Percentiles rank a stretch among this genome's conserved stretches.
phyloP scores from a whole-genome alignment of 345 rosid genomes.

The Eucalyptus curtisii region DNA sequence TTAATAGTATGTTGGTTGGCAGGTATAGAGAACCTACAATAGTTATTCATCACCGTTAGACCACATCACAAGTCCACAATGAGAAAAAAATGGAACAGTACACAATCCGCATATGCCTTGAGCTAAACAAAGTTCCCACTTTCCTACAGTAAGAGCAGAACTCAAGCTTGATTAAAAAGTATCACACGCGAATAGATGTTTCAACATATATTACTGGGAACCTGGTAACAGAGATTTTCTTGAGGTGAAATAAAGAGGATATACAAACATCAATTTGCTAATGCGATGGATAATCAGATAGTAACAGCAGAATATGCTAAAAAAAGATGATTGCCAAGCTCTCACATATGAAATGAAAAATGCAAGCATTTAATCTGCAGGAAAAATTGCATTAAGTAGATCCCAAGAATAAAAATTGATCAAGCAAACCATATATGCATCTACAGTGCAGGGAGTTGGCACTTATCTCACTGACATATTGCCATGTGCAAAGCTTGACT shows the following conservation, averaged over 20 bases:
- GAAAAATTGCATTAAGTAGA: background rate
- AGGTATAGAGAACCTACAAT: slow-evolving; percentile 83
- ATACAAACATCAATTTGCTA: background rate
- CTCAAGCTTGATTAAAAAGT: background rate
- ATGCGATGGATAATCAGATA: background rate
- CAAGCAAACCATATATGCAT: background rate
- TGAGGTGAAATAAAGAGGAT: background rate
- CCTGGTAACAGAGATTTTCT: background rate
- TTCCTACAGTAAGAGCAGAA: background rate
- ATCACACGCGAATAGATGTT: background rate
- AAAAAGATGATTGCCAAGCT: background rate
- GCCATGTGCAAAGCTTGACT: background rate
- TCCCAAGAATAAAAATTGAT: background rate
- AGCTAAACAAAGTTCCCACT: background rate
- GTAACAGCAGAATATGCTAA: background rate
- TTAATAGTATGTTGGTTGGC: slow-evolving; percentile 78
- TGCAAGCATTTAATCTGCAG: background rate
- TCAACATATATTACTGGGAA: background rate
- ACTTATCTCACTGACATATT: background rate
- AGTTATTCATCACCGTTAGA: background rate
- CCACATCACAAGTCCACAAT: background rate
- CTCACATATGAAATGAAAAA: background rate
- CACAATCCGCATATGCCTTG: background rate
- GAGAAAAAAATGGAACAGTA: background rate
- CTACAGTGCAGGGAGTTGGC: background rate